These are phyloP conservation scores for Linum lewisii DNA, from an alignment of 345 rosid species.

Conservation along the genomic window DNA sequence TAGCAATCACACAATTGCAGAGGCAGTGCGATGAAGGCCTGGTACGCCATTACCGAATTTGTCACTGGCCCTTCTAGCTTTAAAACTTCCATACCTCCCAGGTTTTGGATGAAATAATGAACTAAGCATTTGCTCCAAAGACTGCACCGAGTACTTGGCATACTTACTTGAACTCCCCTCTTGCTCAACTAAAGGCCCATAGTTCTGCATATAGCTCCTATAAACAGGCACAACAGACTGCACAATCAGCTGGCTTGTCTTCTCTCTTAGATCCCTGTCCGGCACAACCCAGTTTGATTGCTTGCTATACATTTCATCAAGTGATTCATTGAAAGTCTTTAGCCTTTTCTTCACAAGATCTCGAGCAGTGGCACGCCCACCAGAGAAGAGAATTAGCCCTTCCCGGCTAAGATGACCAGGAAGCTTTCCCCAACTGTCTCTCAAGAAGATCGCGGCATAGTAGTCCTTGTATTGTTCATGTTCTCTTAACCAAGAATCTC, in stretches of 20 bases:
- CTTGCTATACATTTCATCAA: constrained; percentile 72
- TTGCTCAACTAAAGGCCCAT: constrained; percentile 90
- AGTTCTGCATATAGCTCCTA: constrained; percentile 96
- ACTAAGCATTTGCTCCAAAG: constrained; percentile 68
- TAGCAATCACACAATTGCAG: constrained; percentile 22
- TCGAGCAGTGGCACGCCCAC: constrained; percentile 98
- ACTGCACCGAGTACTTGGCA: constrained; percentile 74
- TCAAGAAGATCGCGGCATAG: constrained; percentile 48
- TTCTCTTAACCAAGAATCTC: constrained; percentile 74
- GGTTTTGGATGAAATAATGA: constrained; percentile 77
- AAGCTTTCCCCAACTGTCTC: constrained; percentile 91
- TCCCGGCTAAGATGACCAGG: constrained; percentile 86
- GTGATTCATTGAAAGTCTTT: constrained; percentile 80
- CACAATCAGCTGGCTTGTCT: constrained; percentile 61
- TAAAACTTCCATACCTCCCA: constrained; percentile 78
- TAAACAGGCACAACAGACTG: constrained; percentile 81
- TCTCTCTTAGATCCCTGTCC: constrained; percentile 88
- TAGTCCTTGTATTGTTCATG: constrained; percentile 82
- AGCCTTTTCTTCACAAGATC: constrained; percentile 95
- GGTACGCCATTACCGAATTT: constrained; percentile 39
- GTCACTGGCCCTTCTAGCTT: constrained; percentile 48
- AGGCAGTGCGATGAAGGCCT: constrained; percentile 44
- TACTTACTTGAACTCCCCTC: constrained; percentile 68
- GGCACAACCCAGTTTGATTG: constrained; percentile 67
- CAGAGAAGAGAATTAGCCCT: constrained; percentile 91